These are phyloP conservation scores for Suillus plorans DNA, from an alignment of 768 basidiomycete genomes.

Conservation along the genomic window DNA sequence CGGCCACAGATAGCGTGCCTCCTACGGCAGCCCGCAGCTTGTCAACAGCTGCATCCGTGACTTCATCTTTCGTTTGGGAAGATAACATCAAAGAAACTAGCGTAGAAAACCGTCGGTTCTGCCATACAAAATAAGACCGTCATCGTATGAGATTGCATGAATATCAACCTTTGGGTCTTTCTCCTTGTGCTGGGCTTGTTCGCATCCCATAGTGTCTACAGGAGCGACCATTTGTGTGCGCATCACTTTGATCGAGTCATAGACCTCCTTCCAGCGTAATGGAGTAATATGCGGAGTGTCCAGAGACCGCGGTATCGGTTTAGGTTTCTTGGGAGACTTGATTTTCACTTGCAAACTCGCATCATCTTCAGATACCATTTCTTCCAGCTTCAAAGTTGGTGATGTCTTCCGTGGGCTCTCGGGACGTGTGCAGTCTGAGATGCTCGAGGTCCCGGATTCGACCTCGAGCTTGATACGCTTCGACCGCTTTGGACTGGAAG, in stretches of 20 bases:
- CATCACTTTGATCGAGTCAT: constrained; percentile 75
- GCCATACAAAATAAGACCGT: constrained; percentile 5
- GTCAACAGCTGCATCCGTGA: constrained; percentile 75
- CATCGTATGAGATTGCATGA: constrained; percentile 3
- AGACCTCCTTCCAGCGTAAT: constrained; percentile 63
- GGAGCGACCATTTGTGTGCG: constrained; percentile 71
- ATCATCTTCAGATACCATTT: not conserved
- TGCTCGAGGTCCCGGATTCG: constrained; percentile 10
- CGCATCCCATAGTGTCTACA: constrained; percentile 92
- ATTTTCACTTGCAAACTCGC: not conserved
- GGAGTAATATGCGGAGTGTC: constrained; percentile 68
- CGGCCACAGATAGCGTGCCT: constrained; percentile 76
- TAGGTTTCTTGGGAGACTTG: constrained; percentile 51
- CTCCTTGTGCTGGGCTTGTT: constrained; percentile 64
- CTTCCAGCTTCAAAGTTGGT: constrained; percentile 5
- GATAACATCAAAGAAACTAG: constrained; percentile 94
- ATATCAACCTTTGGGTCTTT: constrained; percentile 59
- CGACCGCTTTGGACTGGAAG: constrained; percentile 20
- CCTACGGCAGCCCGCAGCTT: constrained; percentile 75
- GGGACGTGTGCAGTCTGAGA: not conserved
- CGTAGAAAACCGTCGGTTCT: constrained; percentile 83
- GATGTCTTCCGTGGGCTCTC: not conserved
- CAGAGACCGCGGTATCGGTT: constrained; percentile 53
- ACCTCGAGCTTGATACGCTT: constrained; percentile 33
- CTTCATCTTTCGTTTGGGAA: constrained; percentile 93